These are phyloP conservation scores for Alternaria panax DNA, from an alignment of 2,329 filamentous ascomycete species.

Conservation along the genomic window DNA sequence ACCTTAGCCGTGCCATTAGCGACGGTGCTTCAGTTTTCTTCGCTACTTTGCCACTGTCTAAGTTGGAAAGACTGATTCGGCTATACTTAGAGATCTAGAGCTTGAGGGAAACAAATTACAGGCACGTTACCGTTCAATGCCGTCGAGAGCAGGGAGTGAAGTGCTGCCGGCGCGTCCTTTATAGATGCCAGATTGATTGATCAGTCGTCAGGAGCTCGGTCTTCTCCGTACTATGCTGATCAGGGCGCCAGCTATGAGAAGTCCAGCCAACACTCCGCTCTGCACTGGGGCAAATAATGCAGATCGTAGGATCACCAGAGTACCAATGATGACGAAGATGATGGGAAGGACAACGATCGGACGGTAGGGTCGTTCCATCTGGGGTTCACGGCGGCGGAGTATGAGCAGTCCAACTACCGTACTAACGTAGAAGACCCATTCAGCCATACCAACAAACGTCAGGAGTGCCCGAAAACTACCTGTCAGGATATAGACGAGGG, in stretches of 20 bases:
- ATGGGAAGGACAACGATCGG: conserved; percentile 60
- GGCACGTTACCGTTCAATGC: background rate
- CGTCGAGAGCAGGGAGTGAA: too few relatives aligned
- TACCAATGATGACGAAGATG: conserved; percentile 65
- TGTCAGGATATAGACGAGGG: conserved; percentile 65
- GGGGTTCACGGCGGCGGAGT: conserved; percentile 64
- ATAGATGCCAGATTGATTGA: background rate
- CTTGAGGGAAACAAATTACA: background rate
- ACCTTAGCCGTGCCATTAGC: background rate
- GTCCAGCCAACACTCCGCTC: conserved; percentile 59
- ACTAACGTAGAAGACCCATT: conserved; percentile 69
- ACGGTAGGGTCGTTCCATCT: conserved; percentile 64
- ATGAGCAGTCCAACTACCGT: conserved; percentile 67
- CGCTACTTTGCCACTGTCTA: background rate
- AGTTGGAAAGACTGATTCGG: background rate
- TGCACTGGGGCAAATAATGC: conserved; percentile 66
- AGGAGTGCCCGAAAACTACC: conserved; percentile 68
- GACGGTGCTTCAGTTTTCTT: background rate
- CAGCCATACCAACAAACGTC: conserved; percentile 56
- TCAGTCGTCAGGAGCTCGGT: conserved; percentile 9
- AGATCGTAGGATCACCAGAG: conserved; percentile 66
- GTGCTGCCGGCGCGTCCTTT: background rate
- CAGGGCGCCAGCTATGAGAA: conserved; percentile 60
- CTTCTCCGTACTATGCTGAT: conserved; percentile 41
- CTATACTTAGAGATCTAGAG: conserved; percentile 1